Evolutionary conservation across 257 asterid genomes (phyloP), one percentile per base, ranked within the genome.

Genomic region (Fraxinus pennsylvanica): DNA sequence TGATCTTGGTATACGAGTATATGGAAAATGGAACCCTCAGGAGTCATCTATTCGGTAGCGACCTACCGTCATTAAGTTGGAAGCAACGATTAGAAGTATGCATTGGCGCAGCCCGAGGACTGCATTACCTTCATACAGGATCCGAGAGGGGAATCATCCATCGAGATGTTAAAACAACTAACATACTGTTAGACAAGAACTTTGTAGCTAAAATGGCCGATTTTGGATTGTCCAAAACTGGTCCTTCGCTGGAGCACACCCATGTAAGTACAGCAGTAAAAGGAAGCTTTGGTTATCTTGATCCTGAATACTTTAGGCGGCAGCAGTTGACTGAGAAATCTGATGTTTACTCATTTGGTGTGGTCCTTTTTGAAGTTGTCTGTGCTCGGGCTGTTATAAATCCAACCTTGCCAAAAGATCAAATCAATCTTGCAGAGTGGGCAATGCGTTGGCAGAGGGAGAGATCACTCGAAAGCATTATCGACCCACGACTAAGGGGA

Each of bases 221-320:
- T 86, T 93, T 93, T 32, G 98, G 98, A 79, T 87, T 93, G 74
- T 93, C 98, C 17, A 93, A 91, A 81, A 88, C 90, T 1, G 97
- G 97, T 67, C 98, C 97, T 0, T 83, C 96, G 2, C 78, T 89
- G 82, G 98, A 91, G 79, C 98, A 93, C 87, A 93, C 97, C 0
- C 98, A 93, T 35, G 98, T 93, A 10, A 93, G 98, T 85, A 93
- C 98, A 2, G 98, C 97, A 2, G 98, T 93, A 17, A 93, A 93
- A 65, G 98, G 97, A 19, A 92, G 97, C 85, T 92, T 92, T 63
- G 97, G 97, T 22, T 92, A 92, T 84, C 91, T 92, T 1, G 97
- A 92, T 75, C 97, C 97, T 0, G 97, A 92, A 71, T 92, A 92
- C 76, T 92, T 89, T 87, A 86, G 97, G 72, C 80, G 96, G 80